Evolutionary conservation across 2,329 filamentous ascomycete species (phyloP), one percentile per base, ranked within the genome.

Genomic region (Fusarium tanahbumbuense): DNA sequence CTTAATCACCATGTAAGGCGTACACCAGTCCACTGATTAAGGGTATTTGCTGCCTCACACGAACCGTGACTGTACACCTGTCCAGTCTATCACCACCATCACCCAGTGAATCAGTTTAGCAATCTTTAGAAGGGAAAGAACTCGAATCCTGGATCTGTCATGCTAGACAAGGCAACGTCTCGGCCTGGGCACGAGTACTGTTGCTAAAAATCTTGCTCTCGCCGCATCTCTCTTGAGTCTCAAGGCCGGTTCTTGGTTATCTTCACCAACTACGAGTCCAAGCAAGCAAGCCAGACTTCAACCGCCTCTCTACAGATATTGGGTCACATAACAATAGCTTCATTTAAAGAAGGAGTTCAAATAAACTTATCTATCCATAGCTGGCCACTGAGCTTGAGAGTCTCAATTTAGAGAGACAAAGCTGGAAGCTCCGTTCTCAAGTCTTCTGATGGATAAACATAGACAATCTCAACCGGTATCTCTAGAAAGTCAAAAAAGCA

Each of bases 21-120:
- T 52, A 9, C 6, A 4, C 1, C 15, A 18, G 11, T 27, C 8
- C 13, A 18, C n/a, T 37, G 34, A 37, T 37, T 11, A 37, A 37
- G 18, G 6, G 0, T 2, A 6, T 37, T 0, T 16, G 5, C 32
- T n/a, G 9, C 0, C 32, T 16, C 11, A 7, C 15, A 10, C 6
- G 3, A 16, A 6, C 13, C 1, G 22, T 8, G 11, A 37, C 9
- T 13, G 20, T 16, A 2, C 18, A 18, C 9, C 4, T 6, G 6
- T 5, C 11, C 5, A 27, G n/a, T 12, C 23, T 13, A 3, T 4
- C 6, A 12, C 22, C 3, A 4, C 16, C 9, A 4, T 4, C 13
- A 9, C 6, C 9, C 4, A 9, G 9, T 41, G 6, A 27, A 41
- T 41, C 48, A 41, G 13, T n/a, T 27, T 5, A 20, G 18, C 18